A percentile compares a stretch with the other conserved stretches of the same genome.
phyloP scores from a whole-genome alignment of 805 yeast genomes.

The Spathaspora boniae region DNA sequence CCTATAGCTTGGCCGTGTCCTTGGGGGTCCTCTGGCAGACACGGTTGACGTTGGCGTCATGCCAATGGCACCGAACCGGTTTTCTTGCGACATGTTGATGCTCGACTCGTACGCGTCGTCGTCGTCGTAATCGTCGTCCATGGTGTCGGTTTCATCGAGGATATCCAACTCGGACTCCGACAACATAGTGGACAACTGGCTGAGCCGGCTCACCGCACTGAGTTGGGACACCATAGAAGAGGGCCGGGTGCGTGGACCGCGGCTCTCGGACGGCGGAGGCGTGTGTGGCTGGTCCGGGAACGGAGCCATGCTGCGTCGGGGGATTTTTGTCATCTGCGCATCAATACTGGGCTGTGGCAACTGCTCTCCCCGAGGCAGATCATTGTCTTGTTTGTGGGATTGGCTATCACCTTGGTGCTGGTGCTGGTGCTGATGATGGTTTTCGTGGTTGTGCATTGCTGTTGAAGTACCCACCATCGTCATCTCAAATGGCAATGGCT shows the following conservation, averaged over 20 bases:
- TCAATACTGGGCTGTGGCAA: background rate
- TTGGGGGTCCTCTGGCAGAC: slow-evolving; percentile 3
- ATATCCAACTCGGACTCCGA: slow-evolving; percentile 41
- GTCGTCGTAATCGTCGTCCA: slow-evolving; percentile 35
- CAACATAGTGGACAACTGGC: slow-evolving; percentile 40
- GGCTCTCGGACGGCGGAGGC: slow-evolving; percentile 4
- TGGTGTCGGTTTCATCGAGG: slow-evolving; percentile 36
- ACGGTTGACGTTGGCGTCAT: slow-evolving; percentile 14
- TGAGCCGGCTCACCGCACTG: slow-evolving; percentile 34
- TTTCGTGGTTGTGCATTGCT: background rate
- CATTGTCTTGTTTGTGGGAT: background rate
- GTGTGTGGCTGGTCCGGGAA: slow-evolving; percentile 7
- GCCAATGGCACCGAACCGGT: slow-evolving; percentile 11
- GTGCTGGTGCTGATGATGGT: background rate
- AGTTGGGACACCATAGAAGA: slow-evolving; percentile 39
- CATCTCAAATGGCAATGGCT: background rate
- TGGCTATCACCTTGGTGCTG: background rate
- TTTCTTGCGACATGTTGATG: slow-evolving; percentile 31
- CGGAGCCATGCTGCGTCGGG: no score
- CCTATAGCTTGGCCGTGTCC: slow-evolving; percentile 29
- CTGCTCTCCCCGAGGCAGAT: background rate
- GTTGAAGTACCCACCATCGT: background rate
- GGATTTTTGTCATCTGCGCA: no score
- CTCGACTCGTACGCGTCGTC: slow-evolving; percentile 38
- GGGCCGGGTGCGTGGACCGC: slow-evolving; percentile 27